Conservation (phyloP, 2,329 filamentous ascomycete genomes). For the Teratosphaeria gauchensis region DNA sequence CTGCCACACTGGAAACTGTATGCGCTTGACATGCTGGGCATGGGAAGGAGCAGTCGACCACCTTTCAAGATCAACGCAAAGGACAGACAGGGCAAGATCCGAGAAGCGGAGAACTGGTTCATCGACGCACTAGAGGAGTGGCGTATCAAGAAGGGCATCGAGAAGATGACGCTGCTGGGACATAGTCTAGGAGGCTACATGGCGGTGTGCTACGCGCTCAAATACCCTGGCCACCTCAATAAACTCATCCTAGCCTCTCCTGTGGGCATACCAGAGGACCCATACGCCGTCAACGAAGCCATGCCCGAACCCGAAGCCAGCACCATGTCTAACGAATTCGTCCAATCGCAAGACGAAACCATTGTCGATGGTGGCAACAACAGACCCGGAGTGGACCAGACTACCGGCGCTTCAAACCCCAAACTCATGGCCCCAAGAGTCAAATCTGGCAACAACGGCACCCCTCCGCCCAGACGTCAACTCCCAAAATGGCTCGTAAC, state of each 20-base stretch:
- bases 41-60: conserved; percentile 81
- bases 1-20: conserved; percentile 78
- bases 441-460: conserved; percentile 13
- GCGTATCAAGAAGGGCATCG: conserved; percentile 78
- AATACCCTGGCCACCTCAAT: conserved; percentile 89
- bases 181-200: conserved; percentile 94
- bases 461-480: conserved; percentile 47
- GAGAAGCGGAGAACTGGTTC: conserved; percentile 91
- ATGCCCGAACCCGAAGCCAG: conserved; percentile 70
- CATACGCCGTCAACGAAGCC: conserved; percentile 71
- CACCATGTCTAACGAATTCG: conserved; percentile 67
- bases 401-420: conserved; percentile 13
- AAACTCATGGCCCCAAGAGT: neutral
- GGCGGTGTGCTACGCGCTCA: conserved; percentile 86
- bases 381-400: conserved; percentile 27
- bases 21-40: conserved; percentile 87
- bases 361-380: conserved; percentile 28
- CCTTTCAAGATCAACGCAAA: conserved; percentile 78
- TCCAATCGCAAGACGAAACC: conserved; percentile 55
- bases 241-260: conserved; percentile 93
- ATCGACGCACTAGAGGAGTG: conserved; percentile 94
- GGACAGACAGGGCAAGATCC: conserved; percentile 66
- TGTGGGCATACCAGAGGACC: conserved; percentile 89
- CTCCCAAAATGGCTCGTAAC: conserved; percentile 81
- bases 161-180: conserved; percentile 85